phyloP scores from a whole-genome alignment of 1,284 basidiomycete species.

The Microstroma glucosiphilum region DNA sequence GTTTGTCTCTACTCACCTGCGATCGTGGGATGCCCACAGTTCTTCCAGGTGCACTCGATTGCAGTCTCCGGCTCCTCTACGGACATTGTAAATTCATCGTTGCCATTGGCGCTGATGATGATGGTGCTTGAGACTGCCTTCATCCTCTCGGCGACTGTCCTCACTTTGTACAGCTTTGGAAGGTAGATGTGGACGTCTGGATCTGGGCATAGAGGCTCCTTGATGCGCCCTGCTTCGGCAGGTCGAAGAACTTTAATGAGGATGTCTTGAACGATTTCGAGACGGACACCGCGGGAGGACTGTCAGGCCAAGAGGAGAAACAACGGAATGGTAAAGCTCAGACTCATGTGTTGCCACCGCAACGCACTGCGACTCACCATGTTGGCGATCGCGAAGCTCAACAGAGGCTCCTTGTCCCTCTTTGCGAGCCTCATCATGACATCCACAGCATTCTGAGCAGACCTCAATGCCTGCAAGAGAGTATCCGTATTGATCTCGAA shows the following conservation, averaged over 20 bases:
- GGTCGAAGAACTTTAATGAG: constrained; percentile 46
- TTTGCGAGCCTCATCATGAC: constrained; percentile 47
- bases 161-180: constrained; percentile 37
- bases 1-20: not conserved
- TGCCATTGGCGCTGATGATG: constrained; percentile 32
- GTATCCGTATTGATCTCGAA: constrained; percentile 49
- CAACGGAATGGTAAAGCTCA: too few species aligned
- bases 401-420: constrained; percentile 40
- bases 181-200: constrained; percentile 44
- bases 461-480: constrained; percentile 41
- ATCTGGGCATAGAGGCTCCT: constrained; percentile 45
- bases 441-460: constrained; percentile 31
- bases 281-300: constrained; percentile 20
- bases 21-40: constrained; percentile 8
- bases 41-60: constrained; percentile 47
- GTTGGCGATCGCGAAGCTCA: constrained; percentile 39
- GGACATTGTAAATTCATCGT: constrained; percentile 30
- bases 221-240: constrained; percentile 40
- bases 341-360: too few species aligned
- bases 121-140: constrained; percentile 39
- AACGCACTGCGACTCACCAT: not conserved
- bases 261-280: constrained; percentile 48
- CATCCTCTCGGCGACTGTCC: constrained; percentile 47
- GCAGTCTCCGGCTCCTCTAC: constrained; percentile 30
- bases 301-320: too few species aligned